phyloP scores from a whole-genome alignment of 345 rosid genomes.

The Excoecaria cochinchinensis region DNA sequence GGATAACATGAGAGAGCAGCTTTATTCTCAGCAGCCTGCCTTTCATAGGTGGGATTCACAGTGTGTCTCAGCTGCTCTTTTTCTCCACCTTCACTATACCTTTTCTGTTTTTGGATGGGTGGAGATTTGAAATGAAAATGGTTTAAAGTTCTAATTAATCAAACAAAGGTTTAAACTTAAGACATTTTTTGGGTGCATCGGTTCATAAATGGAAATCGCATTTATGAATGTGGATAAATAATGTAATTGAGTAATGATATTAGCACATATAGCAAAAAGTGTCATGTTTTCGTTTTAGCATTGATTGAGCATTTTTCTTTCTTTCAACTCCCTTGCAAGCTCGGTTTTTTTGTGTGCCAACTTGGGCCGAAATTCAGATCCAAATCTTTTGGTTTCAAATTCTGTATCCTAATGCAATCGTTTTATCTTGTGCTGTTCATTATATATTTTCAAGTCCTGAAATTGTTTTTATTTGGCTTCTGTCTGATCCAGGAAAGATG shows the following conservation, averaged over 20 bases:
- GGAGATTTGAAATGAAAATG: background rate
- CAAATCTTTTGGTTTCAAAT: background rate
- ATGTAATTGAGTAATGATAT: background rate
- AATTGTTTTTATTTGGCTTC: background rate
- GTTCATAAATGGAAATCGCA: background rate
- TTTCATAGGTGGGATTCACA: conserved; percentile 48
- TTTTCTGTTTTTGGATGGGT: background rate
- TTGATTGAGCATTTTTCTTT: background rate
- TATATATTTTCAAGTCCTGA: background rate
- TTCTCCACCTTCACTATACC: background rate
- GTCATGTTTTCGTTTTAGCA: background rate
- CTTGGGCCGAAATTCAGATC: background rate
- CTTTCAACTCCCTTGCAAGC: background rate
- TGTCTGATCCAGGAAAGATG: conserved; percentile 60
- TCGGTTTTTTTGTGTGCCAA: background rate
- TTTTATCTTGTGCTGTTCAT: background rate
- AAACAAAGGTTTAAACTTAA: background rate
- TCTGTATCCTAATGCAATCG: background rate
- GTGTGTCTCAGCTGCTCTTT: background rate
- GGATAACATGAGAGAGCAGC: conserved; percentile 84
- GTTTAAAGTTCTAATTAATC: background rate
- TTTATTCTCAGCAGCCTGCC: conserved; percentile 54
- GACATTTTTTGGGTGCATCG: background rate
- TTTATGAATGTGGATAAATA: background rate
- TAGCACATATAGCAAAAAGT: background rate